These are phyloP conservation scores for Buddleja alternifolia DNA, from an alignment of 257 asterid species.

Conservation along the genomic window DNA sequence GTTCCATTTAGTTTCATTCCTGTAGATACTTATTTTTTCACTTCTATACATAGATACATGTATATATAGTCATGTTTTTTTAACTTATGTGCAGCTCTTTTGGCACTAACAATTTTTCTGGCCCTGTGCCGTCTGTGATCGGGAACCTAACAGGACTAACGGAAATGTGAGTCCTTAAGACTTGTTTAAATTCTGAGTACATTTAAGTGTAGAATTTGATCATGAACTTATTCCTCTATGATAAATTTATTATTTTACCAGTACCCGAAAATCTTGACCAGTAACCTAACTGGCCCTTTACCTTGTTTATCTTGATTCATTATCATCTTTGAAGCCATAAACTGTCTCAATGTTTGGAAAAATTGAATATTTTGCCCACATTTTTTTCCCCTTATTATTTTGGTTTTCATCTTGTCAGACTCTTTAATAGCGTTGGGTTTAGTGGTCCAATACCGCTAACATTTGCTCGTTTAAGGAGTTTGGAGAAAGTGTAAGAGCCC, in stretches of 20 bases:
- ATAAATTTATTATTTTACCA: too few relatives aligned
- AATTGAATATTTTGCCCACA: background rate
- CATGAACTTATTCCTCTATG: too few relatives aligned
- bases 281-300: background rate
- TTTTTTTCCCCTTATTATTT: background rate
- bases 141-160: conserved; percentile 60
- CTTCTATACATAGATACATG: background rate
- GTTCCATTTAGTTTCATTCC: conserved; percentile 26
- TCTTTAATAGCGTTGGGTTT: conserved; percentile 53
- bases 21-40: background rate
- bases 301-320: too few relatives aligned
- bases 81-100: conserved; percentile 42
- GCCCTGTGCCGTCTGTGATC: conserved; percentile 70
- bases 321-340: too few relatives aligned
- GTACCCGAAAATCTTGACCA: too few relatives aligned
- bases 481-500: conserved; percentile 46
- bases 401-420: conserved; percentile 35
- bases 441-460: conserved; percentile 57
- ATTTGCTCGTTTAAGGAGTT: conserved; percentile 44
- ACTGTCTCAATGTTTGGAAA: too few relatives aligned
- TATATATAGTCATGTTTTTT: background rate
- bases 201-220: too few relatives aligned
- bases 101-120: conserved; percentile 73
- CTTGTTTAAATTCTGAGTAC: too few relatives aligned
- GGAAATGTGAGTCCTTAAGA: conserved; percentile 45